A percentile compares a stretch with the other conserved stretches of the same genome.
These are phyloP conservation scores for Powellomyces hirtus DNA, from an alignment of 192 early-diverging fungal species.

Conservation along the genomic window DNA sequence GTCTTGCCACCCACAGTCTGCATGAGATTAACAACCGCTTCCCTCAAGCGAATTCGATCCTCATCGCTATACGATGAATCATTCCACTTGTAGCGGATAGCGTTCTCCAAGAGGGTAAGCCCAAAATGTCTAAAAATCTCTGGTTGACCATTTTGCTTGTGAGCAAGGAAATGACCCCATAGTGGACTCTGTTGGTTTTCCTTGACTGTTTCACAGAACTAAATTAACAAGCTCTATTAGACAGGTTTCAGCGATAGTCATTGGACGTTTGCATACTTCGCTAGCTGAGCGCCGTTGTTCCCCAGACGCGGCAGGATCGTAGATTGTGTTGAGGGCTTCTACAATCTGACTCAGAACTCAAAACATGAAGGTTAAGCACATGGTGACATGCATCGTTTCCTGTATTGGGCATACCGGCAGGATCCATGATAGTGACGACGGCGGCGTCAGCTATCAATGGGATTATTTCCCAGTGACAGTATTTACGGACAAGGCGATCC, in stretches of 20 bases:
- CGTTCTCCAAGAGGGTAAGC: constrained; percentile 54
- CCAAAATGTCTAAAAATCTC: constrained; percentile 61
- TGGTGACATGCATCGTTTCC: too few species aligned
- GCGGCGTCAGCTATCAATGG: too few species aligned
- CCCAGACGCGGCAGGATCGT: constrained; percentile 40
- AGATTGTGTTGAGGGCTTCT: constrained; percentile 46
- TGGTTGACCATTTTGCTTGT: constrained; percentile 44
- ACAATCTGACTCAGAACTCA: constrained; percentile 28
- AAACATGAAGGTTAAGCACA: background rate
- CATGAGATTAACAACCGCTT: constrained; percentile 39
- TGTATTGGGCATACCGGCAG: too few species aligned
- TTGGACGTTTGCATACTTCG: constrained; percentile 28
- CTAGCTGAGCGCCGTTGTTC: constrained; percentile 43
- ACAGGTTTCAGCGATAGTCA: background rate
- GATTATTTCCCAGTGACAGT: too few species aligned
- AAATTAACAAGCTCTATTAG: background rate
- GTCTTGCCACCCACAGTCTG: constrained; percentile 1
- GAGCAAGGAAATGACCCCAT: constrained; percentile 57
- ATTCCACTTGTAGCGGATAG: constrained; percentile 56
- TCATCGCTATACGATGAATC: constrained; percentile 34
- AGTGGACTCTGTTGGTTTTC: constrained; percentile 40
- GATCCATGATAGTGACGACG: too few species aligned
- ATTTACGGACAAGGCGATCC: too few species aligned
- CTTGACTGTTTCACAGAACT: constrained; percentile 55
- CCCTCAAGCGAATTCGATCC: constrained; percentile 36